Evolutionary conservation across 2,329 filamentous ascomycete species (phyloP).

Genomic region (Aspergillus carbonarius): DNA sequence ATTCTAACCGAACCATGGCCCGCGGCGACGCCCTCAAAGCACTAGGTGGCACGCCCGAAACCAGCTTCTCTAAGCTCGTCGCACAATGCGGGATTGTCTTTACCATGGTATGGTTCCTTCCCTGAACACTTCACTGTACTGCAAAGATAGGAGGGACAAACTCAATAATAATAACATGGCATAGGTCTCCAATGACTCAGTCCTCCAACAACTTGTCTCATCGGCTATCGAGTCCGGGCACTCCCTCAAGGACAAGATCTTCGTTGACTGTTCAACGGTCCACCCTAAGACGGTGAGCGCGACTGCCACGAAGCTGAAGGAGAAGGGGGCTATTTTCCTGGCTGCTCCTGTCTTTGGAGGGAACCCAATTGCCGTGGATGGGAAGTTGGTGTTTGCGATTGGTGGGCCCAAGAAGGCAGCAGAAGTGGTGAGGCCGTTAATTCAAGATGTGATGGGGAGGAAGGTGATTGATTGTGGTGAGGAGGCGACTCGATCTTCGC

Average conservation of each 20-base stretch:
- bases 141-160: background rate
- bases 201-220: constrained; percentile 34
- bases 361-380: constrained; percentile 44
- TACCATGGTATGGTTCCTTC: constrained; percentile 31
- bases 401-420: constrained; percentile 38
- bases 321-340: constrained; percentile 38
- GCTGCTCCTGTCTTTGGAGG: constrained; percentile 48
- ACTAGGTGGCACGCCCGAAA: constrained; percentile 35
- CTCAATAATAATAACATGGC: constrained; percentile 13
- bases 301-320: constrained; percentile 33
- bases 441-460: constrained; percentile 46
- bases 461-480: constrained; percentile 46
- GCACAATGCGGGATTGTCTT: constrained; percentile 42
- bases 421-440: constrained; percentile 39
- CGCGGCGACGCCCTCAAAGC: constrained; percentile 38
- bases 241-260: constrained; percentile 67
- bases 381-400: constrained; percentile 48
- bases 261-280: constrained; percentile 84
- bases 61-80: constrained; percentile 36
- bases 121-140: background rate
- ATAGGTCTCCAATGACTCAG: constrained; percentile 43
- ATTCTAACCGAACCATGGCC: constrained; percentile 44
- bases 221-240: constrained; percentile 26
- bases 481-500: constrained; percentile 42
- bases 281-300: constrained; percentile 66